phyloP scores from a whole-genome alignment of 495 filamentous ascomycete genomes.

The Penicillium flavigenum region DNA sequence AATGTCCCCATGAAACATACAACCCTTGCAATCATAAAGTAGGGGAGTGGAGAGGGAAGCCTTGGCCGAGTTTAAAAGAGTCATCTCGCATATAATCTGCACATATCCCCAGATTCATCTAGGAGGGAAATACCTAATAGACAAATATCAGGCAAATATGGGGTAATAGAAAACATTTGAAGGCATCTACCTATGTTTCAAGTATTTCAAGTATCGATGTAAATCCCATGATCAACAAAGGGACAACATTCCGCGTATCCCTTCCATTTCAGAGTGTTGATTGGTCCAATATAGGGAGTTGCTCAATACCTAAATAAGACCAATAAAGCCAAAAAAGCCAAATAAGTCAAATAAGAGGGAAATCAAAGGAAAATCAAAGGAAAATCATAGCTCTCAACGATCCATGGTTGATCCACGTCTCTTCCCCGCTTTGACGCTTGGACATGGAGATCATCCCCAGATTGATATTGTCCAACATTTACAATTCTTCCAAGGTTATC shows the following conservation, averaged over 20 bases:
- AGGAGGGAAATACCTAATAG: background rate
- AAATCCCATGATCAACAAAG: constrained; percentile 5
- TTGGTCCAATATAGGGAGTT: constrained; percentile 13
- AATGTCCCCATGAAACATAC: constrained; percentile 8
- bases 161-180: background rate
- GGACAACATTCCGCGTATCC: constrained; percentile 27
- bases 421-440: constrained; percentile 24
- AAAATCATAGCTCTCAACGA: background rate
- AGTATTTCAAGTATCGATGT: no score
- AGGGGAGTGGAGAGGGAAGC: constrained; percentile 11
- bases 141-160: background rate
- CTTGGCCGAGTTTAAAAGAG: constrained; percentile 10
- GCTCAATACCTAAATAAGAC: background rate
- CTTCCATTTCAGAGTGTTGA: constrained; percentile 14
- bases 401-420: constrained; percentile 7
- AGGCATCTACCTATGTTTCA: background rate
- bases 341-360: no score
- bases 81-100: background rate
- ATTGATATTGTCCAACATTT: background rate
- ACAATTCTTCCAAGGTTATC: background rate
- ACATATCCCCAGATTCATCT: background rate
- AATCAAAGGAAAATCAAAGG: background rate
- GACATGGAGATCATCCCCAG: constrained; percentile 21
- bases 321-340: background rate
- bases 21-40: constrained; percentile 12